Evolutionary conservation across 2,329 filamentous ascomycete genomes (phyloP), one percentile per base, ranked within the genome.

Genomic region (Aspergillus uvarum): DNA sequence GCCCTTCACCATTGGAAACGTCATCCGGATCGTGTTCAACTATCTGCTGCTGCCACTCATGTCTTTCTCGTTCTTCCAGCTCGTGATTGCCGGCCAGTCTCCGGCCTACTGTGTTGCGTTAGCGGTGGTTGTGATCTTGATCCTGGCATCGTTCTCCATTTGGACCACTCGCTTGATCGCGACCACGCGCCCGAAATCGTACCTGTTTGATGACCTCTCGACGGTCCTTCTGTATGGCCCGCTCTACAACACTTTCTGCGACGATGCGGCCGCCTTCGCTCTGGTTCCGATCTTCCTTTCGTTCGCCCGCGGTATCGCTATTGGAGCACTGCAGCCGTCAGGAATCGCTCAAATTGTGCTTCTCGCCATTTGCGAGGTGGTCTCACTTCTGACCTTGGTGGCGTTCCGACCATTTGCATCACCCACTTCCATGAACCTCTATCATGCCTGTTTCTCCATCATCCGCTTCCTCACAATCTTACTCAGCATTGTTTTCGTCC

Each of bases 181-280:
- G 59, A 86, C 82, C 24, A 95, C 91, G 0, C 88, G 90, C 64
- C 93, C 93, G 5, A 88, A 92, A 62, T 90, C 92, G 1, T 89
- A 92, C 66, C 82, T 99, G 10, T 99, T 97, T 73, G 95, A 99
- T 76, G 92, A 98, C 70, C 82, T 99, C 52, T 87, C 92, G 6
- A 97, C 92, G 0, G 87, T 98, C 8, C 82, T 99, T 2, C 83
- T 92, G 1, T 98, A 96, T 68, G 95, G 95, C 0, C 92, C 95
- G 5, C 81, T 99, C 7, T 99, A 99, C 77, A 99, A 99, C 77
- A 99, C 95, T 0, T 98, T 96, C 74, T 95, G 91, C 24, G 95
- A 99, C 74, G 90, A 94, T 73, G 92, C 92, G 0, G 91, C 94
- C 7, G 88, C 91, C 0, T 99, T 96, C 75, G 92, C 94, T 6